phyloP scores from a whole-genome alignment of 371 early-diverging fungal genomes.

The Dichotomocladium elegans region DNA sequence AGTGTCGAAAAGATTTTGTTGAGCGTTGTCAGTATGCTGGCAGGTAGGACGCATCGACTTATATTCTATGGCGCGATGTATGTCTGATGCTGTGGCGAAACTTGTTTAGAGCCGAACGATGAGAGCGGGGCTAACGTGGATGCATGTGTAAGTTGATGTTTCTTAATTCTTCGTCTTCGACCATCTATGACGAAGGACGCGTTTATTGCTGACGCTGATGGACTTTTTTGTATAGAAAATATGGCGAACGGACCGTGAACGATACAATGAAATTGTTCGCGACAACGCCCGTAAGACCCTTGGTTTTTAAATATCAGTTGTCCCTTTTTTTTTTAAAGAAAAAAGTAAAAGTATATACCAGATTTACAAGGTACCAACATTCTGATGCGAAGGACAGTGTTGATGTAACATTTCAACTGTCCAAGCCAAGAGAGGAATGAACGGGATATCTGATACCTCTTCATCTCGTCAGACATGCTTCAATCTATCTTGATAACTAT shows the following conservation, averaged over 20 bases:
- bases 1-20: constrained; percentile 96
- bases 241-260: constrained; percentile 82
- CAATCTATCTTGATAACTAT: too few species aligned
- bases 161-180: too few species aligned
- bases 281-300: constrained; percentile 69
- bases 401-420: too few species aligned
- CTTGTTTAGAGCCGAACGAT: constrained; percentile 88
- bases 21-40: constrained; percentile 92
- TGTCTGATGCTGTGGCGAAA: not conserved
- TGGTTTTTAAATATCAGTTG: constrained; percentile 38
- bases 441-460: constrained; percentile 26
- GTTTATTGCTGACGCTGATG: not conserved
- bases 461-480: too few species aligned
- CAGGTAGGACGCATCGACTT: constrained; percentile 39
- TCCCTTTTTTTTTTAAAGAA: too few species aligned
- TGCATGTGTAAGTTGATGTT: constrained; percentile 74
- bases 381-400: too few species aligned
- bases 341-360: too few species aligned
- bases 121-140: constrained; percentile 98
- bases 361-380: too few species aligned
- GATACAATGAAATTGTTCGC: constrained; percentile 80
- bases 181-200: too few species aligned
- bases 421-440: constrained; percentile 10
- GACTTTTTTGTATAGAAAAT: constrained; percentile 58
- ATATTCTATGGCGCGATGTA: not conserved